These are phyloP conservation scores for Pleurotus eryngii DNA, from an alignment of 768 basidiomycete genomes.

Conservation along the genomic window DNA sequence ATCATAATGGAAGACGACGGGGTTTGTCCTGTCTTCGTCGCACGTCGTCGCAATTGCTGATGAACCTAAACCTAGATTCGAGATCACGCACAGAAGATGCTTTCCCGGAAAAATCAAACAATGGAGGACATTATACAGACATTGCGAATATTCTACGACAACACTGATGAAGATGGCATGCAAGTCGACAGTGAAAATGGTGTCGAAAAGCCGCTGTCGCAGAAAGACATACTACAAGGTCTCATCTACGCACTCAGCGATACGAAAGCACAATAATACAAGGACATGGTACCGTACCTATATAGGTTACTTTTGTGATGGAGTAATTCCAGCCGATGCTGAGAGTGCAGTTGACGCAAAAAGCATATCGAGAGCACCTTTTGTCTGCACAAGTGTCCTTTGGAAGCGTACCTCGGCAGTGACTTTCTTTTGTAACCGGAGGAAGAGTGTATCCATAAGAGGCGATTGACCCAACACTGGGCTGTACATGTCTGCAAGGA, in stretches of 20 bases:
- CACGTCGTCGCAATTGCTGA: neutral
- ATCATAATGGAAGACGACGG: slow-evolving; percentile 97
- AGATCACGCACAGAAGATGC: slow-evolving; percentile 69
- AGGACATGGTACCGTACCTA: neutral
- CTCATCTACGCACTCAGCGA: slow-evolving; percentile 59
- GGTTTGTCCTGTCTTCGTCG: slow-evolving; percentile 43
- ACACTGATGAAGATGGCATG: slow-evolving; percentile 54
- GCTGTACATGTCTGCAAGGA: slow-evolving; percentile 77
- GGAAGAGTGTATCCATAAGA: slow-evolving; percentile 82
- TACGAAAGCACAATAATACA: slow-evolving; percentile 11
- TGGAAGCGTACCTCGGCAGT: slow-evolving; percentile 85
- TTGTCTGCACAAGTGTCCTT: slow-evolving; percentile 74
- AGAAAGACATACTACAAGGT: slow-evolving; percentile 65
- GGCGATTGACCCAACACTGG: slow-evolving; percentile 94
- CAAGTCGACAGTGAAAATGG: slow-evolving; percentile 21
- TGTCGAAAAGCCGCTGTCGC: slow-evolving; percentile 43
- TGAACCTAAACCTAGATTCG: slow-evolving; percentile 55
- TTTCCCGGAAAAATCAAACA: slow-evolving; percentile 68
- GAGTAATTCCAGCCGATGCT: neutral
- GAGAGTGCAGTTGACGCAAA: slow-evolving; percentile 48
- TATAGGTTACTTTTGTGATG: neutral
- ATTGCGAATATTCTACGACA: slow-evolving; percentile 67
- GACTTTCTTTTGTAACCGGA: slow-evolving; percentile 81
- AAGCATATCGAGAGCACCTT: slow-evolving; percentile 91
- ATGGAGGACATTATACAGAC: slow-evolving; percentile 70